These are phyloP conservation scores for Erythrobasidium yunnanense DNA, from an alignment of 768 basidiomycete species.

Conservation along the genomic window DNA sequence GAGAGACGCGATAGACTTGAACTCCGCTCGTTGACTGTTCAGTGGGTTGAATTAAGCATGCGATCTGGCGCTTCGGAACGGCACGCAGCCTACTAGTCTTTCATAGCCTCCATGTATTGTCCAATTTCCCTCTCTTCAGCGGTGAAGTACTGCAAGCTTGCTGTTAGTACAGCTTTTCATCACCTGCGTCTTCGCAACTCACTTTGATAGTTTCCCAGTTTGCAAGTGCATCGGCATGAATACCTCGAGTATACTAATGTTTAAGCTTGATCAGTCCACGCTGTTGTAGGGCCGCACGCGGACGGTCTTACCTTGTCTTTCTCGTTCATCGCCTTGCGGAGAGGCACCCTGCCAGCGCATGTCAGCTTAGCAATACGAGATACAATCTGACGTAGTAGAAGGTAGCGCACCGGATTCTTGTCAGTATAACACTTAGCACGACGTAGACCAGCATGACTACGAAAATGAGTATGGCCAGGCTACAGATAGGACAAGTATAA, in stretches of 20 bases:
- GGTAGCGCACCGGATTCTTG: neutral
- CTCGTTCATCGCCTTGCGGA: conserved; percentile 60
- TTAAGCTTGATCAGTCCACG: neutral
- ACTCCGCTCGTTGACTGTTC: conserved; percentile 54
- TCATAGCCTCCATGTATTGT: conserved; percentile 60
- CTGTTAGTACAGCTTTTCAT: too few relatives aligned
- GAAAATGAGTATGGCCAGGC: conserved; percentile 33
- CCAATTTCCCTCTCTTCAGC: conserved; percentile 67
- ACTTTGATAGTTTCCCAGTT: conserved; percentile 58
- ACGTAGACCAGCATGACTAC: conserved; percentile 41
- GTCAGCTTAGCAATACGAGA: neutral
- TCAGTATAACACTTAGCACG: conserved; percentile 43
- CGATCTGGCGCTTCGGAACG: neutral
- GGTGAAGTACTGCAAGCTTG: conserved; percentile 61
- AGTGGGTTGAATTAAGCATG: neutral
- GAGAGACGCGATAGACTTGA: conserved; percentile 47
- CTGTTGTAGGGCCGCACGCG: neutral
- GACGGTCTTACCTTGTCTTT: conserved; percentile 47
- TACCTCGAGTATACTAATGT: conserved; percentile 57
- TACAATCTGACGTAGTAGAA: neutral
- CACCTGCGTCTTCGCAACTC: too few relatives aligned
- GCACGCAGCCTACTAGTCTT: conserved; percentile 48
- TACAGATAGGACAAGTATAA: conserved; percentile 38
- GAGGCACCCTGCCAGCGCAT: conserved; percentile 34
- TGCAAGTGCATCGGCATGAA: conserved; percentile 67